phyloP scores from a whole-genome alignment of 2,329 filamentous ascomycete genomes.

The Calonectria pauciramosa region DNA sequence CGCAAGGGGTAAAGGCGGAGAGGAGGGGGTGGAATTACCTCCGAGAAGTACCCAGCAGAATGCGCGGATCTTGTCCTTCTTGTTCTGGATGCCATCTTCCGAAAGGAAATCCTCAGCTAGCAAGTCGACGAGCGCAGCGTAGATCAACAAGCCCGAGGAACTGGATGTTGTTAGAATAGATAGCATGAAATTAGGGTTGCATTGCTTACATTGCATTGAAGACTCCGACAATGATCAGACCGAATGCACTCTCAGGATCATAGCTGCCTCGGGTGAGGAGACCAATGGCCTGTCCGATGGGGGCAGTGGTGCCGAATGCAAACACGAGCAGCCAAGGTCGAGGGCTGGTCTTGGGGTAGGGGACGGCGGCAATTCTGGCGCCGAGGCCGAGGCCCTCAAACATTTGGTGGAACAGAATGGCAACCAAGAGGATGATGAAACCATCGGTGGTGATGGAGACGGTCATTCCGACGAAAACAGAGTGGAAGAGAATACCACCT shows the following conservation, averaged over 20 bases:
- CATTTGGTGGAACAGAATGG: conserved; percentile 80
- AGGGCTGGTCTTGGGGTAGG: conserved; percentile 68
- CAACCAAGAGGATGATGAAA: conserved; percentile 76
- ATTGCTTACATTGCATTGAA: conserved; percentile 73
- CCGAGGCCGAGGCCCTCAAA: conserved; percentile 79
- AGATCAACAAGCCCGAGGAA: conserved; percentile 72
- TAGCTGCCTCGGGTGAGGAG: conserved; percentile 69
- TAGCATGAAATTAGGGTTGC: rapidly evolving
- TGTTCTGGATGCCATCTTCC: conserved; percentile 65
- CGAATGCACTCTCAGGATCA: conserved; percentile 74
- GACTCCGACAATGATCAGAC: conserved; percentile 73
- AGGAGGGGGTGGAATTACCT: conserved; percentile 56
- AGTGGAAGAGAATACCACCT: conserved; percentile 84
- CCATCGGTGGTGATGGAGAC: conserved; percentile 77
- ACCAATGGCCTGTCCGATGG: conserved; percentile 75
- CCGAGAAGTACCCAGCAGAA: conserved; percentile 66
- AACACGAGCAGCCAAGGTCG: conserved; percentile 73
- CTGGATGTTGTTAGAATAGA: conserved; percentile 46
- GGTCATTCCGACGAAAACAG: conserved; percentile 82
- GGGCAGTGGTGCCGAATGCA: conserved; percentile 74
- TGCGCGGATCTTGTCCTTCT: conserved; percentile 66
- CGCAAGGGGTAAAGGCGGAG: not conserved
- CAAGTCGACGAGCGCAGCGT: conserved; percentile 74
- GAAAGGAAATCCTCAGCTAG: conserved; percentile 76
- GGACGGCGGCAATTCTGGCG: conserved; percentile 77